These are phyloP conservation scores for Haematococcus sp. DNA, from an alignment of 139 green algal genomes.

Conservation along the genomic window DNA sequence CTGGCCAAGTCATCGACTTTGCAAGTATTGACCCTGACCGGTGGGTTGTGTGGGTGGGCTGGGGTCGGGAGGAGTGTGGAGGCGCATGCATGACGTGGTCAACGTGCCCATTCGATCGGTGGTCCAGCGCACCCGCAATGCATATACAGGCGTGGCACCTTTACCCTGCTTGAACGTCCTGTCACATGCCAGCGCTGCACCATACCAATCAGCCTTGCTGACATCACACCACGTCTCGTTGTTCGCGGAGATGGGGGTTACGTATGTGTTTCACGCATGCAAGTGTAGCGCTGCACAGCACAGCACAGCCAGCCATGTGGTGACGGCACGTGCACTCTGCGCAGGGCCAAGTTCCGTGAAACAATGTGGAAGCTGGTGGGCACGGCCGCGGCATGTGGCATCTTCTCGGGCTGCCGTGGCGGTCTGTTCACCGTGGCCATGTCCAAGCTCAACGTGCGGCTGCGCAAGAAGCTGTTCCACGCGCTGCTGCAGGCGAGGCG, in stretches of 20 bases:
- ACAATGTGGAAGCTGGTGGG: conserved; percentile 62
- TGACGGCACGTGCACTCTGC: not conserved
- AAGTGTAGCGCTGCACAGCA: too few relatives aligned
- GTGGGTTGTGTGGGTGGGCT: conserved; percentile 23
- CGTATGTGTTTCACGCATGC: too few relatives aligned
- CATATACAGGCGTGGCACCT: too few relatives aligned
- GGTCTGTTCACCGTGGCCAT: conserved; percentile 70
- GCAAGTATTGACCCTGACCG: conserved; percentile 68
- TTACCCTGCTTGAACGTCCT: not conserved
- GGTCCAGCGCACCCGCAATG: not conserved
- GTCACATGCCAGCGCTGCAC: not conserved
- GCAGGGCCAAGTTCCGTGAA: conserved; percentile 42
- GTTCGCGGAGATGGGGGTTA: too few relatives aligned
- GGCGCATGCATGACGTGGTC: not conserved
- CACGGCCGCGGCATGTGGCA: conserved; percentile 52
- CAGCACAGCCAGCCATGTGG: too few relatives aligned
- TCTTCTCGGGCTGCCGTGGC: conserved; percentile 71
- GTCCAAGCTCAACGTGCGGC: conserved; percentile 55
- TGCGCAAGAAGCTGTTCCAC: conserved; percentile 54
- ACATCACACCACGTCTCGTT: not conserved
- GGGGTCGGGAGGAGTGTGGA: too few relatives aligned
- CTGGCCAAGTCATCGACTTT: conserved; percentile 75
- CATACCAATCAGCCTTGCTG: not conserved
- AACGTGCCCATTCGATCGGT: not conserved
- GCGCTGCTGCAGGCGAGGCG: conserved; percentile 52